Evolutionary conservation across 176 grass and related monocot genomes (phyloP).

Genomic region (Ensete glaucum): DNA sequence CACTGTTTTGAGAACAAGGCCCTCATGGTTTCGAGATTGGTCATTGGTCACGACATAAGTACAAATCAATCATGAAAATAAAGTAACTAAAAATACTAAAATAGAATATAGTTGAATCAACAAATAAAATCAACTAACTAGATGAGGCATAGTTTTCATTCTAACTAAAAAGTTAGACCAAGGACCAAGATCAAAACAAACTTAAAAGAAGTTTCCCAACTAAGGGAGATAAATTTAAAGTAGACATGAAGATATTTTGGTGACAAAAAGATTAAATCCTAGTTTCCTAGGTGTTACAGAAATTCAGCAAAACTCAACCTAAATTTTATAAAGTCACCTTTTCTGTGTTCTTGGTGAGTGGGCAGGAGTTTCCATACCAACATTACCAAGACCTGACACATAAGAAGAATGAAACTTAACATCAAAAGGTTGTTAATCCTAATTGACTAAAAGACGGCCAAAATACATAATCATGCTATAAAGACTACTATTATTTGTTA

Average conservation of each 20-base stretch:
- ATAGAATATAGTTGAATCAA: neutral
- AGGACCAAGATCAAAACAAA: too few species aligned
- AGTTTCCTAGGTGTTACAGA: neutral
- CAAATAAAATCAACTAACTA: slow-evolving; percentile 1
- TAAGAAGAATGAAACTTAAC: slow-evolving; percentile 6
- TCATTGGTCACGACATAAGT: neutral
- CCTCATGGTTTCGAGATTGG: neutral
- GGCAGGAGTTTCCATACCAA: slow-evolving; percentile 64
- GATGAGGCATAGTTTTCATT: neutral
- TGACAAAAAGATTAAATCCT: too few species aligned
- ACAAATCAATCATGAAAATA: neutral
- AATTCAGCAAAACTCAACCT: neutral
- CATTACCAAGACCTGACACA: slow-evolving; percentile 56
- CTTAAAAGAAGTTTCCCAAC: too few species aligned
- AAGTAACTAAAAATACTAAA: neutral
- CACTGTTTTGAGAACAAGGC: neutral
- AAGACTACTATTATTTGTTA: neutral
- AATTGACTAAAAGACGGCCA: neutral
- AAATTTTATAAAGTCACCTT: slow-evolving; percentile 24
- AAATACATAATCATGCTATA: neutral
- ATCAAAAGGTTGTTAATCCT: neutral
- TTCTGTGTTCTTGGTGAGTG: slow-evolving; percentile 39
- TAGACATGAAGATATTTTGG: too few species aligned
- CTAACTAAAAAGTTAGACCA: neutral
- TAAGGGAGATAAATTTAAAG: too few species aligned